phyloP scores from a whole-genome alignment of 2,329 filamentous ascomycete species.

The Fonsecaea nubica region DNA sequence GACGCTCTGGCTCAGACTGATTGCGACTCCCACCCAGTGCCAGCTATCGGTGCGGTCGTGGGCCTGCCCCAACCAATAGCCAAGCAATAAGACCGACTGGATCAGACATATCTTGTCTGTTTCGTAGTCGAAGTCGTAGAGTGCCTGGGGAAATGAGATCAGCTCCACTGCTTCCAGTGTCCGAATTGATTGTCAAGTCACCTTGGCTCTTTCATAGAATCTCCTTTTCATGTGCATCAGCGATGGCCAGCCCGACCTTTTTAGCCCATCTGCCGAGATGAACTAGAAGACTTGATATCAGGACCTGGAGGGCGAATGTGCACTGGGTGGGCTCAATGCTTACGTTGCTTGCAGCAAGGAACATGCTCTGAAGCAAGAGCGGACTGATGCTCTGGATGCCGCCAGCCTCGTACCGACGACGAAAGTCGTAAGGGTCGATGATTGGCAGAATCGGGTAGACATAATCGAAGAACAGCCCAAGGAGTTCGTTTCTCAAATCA shows the following conservation, averaged over 20 bases:
- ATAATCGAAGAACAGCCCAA: constrained; percentile 25
- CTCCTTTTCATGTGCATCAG: constrained; percentile 20
- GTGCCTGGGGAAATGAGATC: constrained; percentile 3
- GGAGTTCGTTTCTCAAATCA: constrained; percentile 21
- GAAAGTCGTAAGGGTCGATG: constrained; percentile 22
- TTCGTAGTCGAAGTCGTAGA: constrained; percentile 27
- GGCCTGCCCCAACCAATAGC: constrained; percentile 24
- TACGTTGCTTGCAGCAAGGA: constrained; percentile 48
- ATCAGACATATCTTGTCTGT: constrained; percentile 24
- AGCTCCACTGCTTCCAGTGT: background rate
- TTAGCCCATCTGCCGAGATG: constrained; percentile 45
- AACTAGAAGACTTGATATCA: constrained; percentile 36
- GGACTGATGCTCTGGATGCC: constrained; percentile 17
- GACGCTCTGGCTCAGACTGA: constrained; percentile 52
- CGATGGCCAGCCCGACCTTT: constrained; percentile 16
- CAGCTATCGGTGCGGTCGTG: constrained; percentile 41
- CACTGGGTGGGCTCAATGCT: constrained; percentile 3
- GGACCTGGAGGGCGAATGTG: background rate
- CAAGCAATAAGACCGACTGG: constrained; percentile 25
- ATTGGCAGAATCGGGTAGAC: constrained; percentile 28
- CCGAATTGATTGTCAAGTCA: background rate
- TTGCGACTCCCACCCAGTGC: constrained; percentile 56
- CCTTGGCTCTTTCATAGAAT: constrained; percentile 25
- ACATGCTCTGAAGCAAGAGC: constrained; percentile 51
- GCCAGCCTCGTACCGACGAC: constrained; percentile 19